These are phyloP conservation scores for Heterobasidion annosum DNA, from an alignment of 1,284 basidiomycete genomes.

Conservation along the genomic window DNA sequence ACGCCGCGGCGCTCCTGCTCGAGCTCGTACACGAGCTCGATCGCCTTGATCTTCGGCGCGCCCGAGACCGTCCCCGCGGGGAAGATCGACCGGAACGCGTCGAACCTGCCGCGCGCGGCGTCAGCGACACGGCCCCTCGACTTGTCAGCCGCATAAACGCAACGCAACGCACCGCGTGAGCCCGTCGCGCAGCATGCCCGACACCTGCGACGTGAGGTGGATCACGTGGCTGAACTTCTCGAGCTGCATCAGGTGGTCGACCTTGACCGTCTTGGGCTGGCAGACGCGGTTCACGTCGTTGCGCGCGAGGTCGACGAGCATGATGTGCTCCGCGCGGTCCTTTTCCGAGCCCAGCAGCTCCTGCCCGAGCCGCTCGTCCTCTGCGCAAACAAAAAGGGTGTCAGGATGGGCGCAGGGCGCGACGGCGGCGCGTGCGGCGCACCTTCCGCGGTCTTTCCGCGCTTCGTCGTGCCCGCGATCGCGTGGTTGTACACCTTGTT, in stretches of 20 bases:
- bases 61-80: constrained; percentile 99
- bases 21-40: constrained; percentile 84
- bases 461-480: constrained; percentile 90
- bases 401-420: neutral
- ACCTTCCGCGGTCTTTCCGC: constrained; percentile 85
- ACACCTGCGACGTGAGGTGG: constrained; percentile 94
- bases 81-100: constrained; percentile 98
- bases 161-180: constrained; percentile 60
- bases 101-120: constrained; percentile 54
- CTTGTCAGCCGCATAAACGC: neutral
- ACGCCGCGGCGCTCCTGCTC: constrained; percentile 91
- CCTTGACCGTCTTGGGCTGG: constrained; percentile 90
- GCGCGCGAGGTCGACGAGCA: constrained; percentile 98
- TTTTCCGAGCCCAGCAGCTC: constrained; percentile 82
- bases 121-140: neutral
- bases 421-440: constrained; percentile 15
- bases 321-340: constrained; percentile 97
- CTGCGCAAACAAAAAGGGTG: constrained; percentile 29
- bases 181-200: constrained; percentile 78
- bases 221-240: constrained; percentile 99
- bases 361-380: constrained; percentile 78
- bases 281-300: constrained; percentile 99
- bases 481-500: constrained; percentile 97
- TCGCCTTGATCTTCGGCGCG: constrained; percentile 97
- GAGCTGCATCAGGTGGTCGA: constrained; percentile 90